These are phyloP conservation scores for Syncephalastrum monosporum DNA, from an alignment of 371 early-diverging fungal genomes.

Conservation along the genomic window DNA sequence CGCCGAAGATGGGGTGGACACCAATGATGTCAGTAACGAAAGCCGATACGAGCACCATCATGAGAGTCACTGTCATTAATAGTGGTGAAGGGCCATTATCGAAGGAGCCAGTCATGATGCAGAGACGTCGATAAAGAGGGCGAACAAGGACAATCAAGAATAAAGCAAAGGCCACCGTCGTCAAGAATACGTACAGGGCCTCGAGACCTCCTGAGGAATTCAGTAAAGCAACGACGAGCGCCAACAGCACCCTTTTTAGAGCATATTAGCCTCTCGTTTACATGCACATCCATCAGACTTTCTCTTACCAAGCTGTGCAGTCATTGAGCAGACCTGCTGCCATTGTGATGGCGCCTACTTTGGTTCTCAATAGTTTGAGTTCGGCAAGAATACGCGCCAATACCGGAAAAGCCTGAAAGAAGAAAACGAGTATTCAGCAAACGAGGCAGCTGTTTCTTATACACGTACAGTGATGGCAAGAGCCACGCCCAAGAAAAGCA, in stretches of 20 bases:
- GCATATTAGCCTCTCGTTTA: not conserved
- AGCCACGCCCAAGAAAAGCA: slow-evolving; percentile 84
- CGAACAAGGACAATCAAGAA: slow-evolving; percentile 62
- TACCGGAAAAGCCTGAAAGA: slow-evolving; percentile 79
- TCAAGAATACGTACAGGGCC: slow-evolving; percentile 72
- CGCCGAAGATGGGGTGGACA: slow-evolving; percentile 92
- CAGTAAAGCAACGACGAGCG: slow-evolving; percentile 76
- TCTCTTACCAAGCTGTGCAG: slow-evolving; percentile 75
- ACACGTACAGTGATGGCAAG: slow-evolving; percentile 81
- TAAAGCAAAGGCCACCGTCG: slow-evolving; percentile 58
- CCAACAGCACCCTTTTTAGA: slow-evolving; percentile 57
- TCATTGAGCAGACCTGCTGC: slow-evolving; percentile 90
- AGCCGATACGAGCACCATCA: slow-evolving; percentile 63
- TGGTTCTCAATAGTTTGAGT: slow-evolving; percentile 76
- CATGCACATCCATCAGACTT: not conserved
- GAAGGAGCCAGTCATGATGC: slow-evolving; percentile 47
- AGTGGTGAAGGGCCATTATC: slow-evolving; percentile 63
- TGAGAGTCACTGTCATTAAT: slow-evolving; percentile 67
- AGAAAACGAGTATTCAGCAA: not conserved
- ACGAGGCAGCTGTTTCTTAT: not conserved
- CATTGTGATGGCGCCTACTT: slow-evolving; percentile 80
- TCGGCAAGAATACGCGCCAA: slow-evolving; percentile 92
- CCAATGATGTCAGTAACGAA: slow-evolving; percentile 88
- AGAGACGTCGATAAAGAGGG: slow-evolving; percentile 50
- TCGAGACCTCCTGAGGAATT: slow-evolving; percentile 61